These are phyloP conservation scores for Zancudomyces culisetae DNA, from an alignment of 371 early-diverging fungal genomes.

Conservation along the genomic window DNA sequence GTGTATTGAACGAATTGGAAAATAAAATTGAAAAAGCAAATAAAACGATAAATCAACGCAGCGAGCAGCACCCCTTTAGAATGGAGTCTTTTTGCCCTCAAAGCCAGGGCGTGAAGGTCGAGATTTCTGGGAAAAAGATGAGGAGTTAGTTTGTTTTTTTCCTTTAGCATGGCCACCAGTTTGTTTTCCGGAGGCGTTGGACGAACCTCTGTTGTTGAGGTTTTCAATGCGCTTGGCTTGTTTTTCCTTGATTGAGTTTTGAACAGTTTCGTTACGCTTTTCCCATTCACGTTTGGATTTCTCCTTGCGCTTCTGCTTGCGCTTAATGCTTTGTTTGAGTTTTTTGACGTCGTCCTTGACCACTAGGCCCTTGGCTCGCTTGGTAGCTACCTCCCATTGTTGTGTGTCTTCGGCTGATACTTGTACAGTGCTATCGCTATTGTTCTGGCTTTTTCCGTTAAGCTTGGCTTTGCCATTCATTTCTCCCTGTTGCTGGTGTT, in stretches of 20 bases:
- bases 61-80: too few species aligned
- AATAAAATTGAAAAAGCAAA: too few species aligned
- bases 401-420: slow-evolving; percentile 42
- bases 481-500: slow-evolving; percentile 53
- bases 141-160: slow-evolving; percentile 5
- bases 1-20: too few species aligned
- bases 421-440: slow-evolving; percentile 43
- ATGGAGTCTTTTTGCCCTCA: too few species aligned
- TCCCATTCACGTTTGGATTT: slow-evolving; percentile 60
- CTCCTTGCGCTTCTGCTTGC: slow-evolving; percentile 58
- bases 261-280: slow-evolving; percentile 48
- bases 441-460: too few species aligned
- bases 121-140: too few species aligned
- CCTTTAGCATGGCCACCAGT: slow-evolving; percentile 26
- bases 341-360: slow-evolving; percentile 75
- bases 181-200: slow-evolving; percentile 44
- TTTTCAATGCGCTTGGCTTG: slow-evolving; percentile 60
- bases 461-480: slow-evolving; percentile 39
- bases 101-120: too few species aligned
- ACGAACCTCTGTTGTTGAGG: slow-evolving; percentile 48
- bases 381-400: slow-evolving; percentile 59
- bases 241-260: slow-evolving; percentile 38
- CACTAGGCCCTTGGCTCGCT: slow-evolving; percentile 70
- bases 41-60: too few species aligned
- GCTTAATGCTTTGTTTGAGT: slow-evolving; percentile 77